Base-by-base conservation (phyloP, 768 basidiomycete genomes). In the Termitomyces titanicus region DNA sequence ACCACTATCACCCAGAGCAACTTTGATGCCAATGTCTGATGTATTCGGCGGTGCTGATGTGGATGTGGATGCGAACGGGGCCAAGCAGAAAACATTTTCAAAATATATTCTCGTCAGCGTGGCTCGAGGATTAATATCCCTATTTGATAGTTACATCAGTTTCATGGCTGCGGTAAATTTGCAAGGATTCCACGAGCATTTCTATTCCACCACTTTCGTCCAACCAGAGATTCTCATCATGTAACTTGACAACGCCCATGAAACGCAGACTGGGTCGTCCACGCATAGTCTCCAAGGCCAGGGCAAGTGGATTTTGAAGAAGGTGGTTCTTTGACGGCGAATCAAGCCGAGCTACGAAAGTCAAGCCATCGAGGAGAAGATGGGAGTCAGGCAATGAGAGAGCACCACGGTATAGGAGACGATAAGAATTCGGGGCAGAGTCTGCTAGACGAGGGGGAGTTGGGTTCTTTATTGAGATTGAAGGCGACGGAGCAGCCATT, bases 241-340 rank as follows among this genome's bases (percentile, higher is more conserved):
- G 65, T 37, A 89, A 67, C 27, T 71, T 74, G 17, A 80, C 76
- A 0, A 75, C 73, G 3, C 82, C 86, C 47, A 82, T 71, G 55
- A 88, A 78, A 34, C 81, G 75, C 18, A 92, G 69, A 24, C 79
- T 79, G 1, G 84, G 85, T 18, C 87, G 70, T 17, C 88, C 86
- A 37, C 88, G 88, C 88, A 92, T 89, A 67, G 83, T 88, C 69
- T 91, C 89, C 48, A 92, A 66, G 0, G 87, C 84, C 20, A 91
- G 68, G 3, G 89, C 85, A 12, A 91, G 73, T 0, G 85, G 83
- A 59, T 86, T 89, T 57, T 86, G 73, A 20, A 91, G 74, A 13
- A 92, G 71, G 17, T 74, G 73, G 22, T 70, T 68, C 43, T 74
- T 71, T 17, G 67, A 66, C 5, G 72, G 65, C 1, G 75, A 69